A percentile compares a stretch with the other conserved stretches of the same genome.
phyloP scores from a whole-genome alignment of 1,139 yeast genomes.

The Blastobotrys petasosporus region DNA sequence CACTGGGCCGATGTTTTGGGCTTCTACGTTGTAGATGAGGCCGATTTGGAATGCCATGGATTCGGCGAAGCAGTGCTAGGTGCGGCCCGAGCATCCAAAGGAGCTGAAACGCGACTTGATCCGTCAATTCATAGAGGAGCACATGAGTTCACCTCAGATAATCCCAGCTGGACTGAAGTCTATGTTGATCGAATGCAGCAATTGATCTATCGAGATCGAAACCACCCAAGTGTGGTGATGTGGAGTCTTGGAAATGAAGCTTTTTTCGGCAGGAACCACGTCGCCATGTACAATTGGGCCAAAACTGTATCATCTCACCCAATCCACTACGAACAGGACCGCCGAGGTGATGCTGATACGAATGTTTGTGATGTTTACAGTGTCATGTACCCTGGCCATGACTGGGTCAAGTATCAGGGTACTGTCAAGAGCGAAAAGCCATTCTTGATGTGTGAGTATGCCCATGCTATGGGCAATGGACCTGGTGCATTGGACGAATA shows the following conservation, averaged over 20 bases:
- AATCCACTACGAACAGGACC: conserved; percentile 32
- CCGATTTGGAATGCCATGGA: conserved; percentile 39
- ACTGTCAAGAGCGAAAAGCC: conserved; percentile 27
- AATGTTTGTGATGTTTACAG: conserved; percentile 32
- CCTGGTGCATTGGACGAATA: conserved; percentile 36
- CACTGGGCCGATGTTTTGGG: conserved; percentile 24
- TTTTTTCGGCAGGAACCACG: conserved; percentile 34
- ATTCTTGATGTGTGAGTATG: conserved; percentile 36
- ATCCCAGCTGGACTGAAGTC: conserved; percentile 32
- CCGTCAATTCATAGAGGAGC: conserved; percentile 15
- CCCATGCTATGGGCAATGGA: conserved; percentile 39
- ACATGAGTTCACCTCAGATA: conserved; percentile 29
- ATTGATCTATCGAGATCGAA: conserved; percentile 32
- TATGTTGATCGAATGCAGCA: conserved; percentile 35
- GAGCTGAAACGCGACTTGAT: conserved; percentile 11
- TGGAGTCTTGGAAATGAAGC: conserved; percentile 40
- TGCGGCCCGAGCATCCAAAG: conserved; percentile 1
- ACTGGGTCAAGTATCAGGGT: conserved; percentile 25
- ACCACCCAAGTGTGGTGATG: conserved; percentile 34
- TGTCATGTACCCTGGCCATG: conserved; percentile 33
- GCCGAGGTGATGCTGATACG: conserved; percentile 20
- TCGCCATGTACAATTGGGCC: conserved; percentile 29
- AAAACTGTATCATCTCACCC: conserved; percentile 28
- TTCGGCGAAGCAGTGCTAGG: conserved; percentile 18
- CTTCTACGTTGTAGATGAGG: conserved; percentile 37